phyloP scores from a whole-genome alignment of 345 rosid species.

The Hevea brasiliensis region DNA sequence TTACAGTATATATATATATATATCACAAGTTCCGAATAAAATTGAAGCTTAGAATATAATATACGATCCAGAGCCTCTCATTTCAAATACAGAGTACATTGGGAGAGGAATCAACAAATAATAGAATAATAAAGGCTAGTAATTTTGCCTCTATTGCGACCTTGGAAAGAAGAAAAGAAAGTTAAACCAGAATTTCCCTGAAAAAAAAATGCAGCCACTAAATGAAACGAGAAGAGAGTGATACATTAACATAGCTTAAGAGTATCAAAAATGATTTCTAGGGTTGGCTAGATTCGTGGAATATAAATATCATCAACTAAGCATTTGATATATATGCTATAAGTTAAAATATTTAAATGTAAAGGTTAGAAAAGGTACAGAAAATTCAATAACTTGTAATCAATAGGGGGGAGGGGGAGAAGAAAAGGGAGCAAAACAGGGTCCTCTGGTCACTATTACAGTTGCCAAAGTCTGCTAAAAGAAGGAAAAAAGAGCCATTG shows the following conservation, averaged over 20 bases:
- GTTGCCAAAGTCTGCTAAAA: not conserved
- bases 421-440: conserved; percentile 8
- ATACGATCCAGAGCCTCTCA: not conserved
- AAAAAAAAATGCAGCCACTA: too few species aligned
- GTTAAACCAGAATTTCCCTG: too few species aligned
- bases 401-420: conserved; percentile 2
- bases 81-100: conserved; percentile 26
- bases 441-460: conserved; percentile 16
- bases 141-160: conserved; percentile 22
- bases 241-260: too few species aligned
- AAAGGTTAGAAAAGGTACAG: not conserved
- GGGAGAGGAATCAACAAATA: conserved; percentile 16
- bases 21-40: not conserved
- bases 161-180: conserved; percentile 4
- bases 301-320: too few species aligned
- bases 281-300: too few species aligned
- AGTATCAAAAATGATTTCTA: too few species aligned
- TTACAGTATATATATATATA: too few species aligned
- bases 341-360: too few species aligned
- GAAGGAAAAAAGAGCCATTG: not conserved
- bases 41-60: not conserved
- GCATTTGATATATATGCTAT: too few species aligned
- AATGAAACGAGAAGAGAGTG: too few species aligned
- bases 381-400: too few species aligned
- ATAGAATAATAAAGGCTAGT: not conserved